Conservation (phyloP, 805 yeast species). For the Starmerella asiatica region DNA sequence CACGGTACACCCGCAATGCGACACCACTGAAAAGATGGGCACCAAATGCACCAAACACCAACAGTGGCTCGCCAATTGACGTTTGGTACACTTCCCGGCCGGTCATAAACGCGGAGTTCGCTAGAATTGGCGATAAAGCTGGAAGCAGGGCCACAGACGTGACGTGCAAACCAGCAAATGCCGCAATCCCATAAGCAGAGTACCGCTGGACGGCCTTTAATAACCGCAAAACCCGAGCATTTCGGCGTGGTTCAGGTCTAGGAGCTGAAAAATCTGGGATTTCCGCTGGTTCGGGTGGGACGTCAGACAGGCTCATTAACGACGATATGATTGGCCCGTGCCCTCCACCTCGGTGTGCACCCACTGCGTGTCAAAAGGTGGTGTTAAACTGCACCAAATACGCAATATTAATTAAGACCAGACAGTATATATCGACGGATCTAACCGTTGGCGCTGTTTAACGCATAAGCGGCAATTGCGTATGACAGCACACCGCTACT, state of each 20-base stretch:
- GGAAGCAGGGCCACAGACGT: constrained; percentile 45
- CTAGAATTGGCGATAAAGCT: constrained; percentile 30
- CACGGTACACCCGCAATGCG: constrained; percentile 31
- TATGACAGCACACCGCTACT: too few relatives aligned
- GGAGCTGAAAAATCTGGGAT: neutral
- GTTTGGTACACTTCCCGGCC: constrained; percentile 50
- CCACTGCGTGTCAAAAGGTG: too few relatives aligned
- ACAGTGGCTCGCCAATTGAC: constrained; percentile 35
- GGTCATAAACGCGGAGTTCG: constrained; percentile 44
- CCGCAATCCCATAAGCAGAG: constrained; percentile 44
- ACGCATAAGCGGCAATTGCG: too few relatives aligned
- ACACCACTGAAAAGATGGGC: constrained; percentile 46
- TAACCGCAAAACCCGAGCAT: neutral
- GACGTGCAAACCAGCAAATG: constrained; percentile 46
- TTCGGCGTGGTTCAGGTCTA: neutral
- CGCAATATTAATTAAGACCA: too few relatives aligned
- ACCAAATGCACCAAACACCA: constrained; percentile 36
- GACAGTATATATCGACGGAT: too few relatives aligned
- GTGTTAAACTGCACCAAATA: too few relatives aligned
- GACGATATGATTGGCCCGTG: too few relatives aligned
- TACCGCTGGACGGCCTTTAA: constrained; percentile 36
- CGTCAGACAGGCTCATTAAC: constrained; percentile 1
- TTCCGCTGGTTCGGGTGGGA: constrained; percentile 10
- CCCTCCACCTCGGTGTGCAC: too few relatives aligned
- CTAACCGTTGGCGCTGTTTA: too few relatives aligned